phyloP scores from a whole-genome alignment of 2,329 filamentous ascomycete genomes.

The Fusarium napiforme region DNA sequence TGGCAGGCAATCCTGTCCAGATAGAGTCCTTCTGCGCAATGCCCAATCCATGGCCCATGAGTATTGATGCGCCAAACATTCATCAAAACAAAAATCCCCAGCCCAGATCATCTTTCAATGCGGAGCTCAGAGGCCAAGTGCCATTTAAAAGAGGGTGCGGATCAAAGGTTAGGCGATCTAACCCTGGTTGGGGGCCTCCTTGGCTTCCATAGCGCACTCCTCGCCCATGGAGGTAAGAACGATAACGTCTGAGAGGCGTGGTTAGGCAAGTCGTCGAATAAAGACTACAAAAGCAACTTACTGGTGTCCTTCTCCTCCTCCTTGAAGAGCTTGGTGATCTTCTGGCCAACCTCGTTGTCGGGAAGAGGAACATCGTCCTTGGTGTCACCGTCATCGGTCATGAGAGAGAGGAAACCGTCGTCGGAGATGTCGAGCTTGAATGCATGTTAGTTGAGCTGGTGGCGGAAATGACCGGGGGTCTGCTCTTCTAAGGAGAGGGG shows the following conservation, averaged over 20 bases:
- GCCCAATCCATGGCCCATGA: constrained; percentile 55
- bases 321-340: constrained; percentile 83
- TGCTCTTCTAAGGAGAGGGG: constrained; percentile 30
- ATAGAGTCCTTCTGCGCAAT: constrained; percentile 55
- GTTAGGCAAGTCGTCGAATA: constrained; percentile 15
- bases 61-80: constrained; percentile 51
- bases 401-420: constrained; percentile 94
- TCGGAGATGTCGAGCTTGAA: constrained; percentile 90
- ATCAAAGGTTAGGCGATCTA: constrained; percentile 40
- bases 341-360: constrained; percentile 87
- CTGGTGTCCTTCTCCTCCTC: constrained; percentile 92
- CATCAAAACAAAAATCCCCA: constrained; percentile 50
- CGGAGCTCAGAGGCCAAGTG: constrained; percentile 43
- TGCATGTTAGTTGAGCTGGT: constrained; percentile 29
- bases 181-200: constrained; percentile 77
- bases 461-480: constrained; percentile 7
- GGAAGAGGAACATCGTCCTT: constrained; percentile 97
- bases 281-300: constrained; percentile 63
- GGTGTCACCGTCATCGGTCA: constrained; percentile 84
- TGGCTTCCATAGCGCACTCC: constrained; percentile 90
- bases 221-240: constrained; percentile 97
- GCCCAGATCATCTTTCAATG: constrained; percentile 36
- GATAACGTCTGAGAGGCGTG: constrained; percentile 76
- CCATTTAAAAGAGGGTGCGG: constrained; percentile 42
- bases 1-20: constrained; percentile 57